Conservation (phyloP, 257 asterid species). For the Prunella vulgaris region DNA sequence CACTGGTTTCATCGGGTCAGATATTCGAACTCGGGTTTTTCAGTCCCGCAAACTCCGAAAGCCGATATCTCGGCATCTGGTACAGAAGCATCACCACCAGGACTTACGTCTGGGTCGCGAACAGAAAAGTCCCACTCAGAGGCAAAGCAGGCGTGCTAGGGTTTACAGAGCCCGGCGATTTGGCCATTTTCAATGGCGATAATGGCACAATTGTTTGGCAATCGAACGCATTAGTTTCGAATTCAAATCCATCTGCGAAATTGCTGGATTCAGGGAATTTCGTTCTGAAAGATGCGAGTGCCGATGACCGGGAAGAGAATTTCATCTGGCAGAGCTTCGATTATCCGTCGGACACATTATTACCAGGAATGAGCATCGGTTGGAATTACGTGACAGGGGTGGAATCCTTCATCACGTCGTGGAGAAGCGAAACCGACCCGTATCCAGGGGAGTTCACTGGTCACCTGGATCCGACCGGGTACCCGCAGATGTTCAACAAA, state of each 20-base stretch:
- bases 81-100: not conserved
- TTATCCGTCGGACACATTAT: not conserved
- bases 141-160: not conserved
- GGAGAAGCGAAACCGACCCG: not conserved
- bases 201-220: not conserved
- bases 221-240: not conserved
- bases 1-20: not conserved
- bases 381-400: not conserved
- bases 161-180: not conserved
- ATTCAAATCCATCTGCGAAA: not conserved
- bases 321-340: slow-evolving; percentile 1
- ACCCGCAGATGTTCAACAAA: not conserved
- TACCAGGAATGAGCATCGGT: not conserved
- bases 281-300: not conserved
- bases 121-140: not conserved
- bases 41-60: not conserved
- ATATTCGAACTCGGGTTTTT: slow-evolving; percentile 10
- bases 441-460: not conserved
- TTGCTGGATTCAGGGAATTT: not conserved
- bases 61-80: not conserved
- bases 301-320: not conserved
- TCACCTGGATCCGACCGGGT: not conserved
- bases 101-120: slow-evolving; percentile 10
- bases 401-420: not conserved
- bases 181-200: not conserved